These are phyloP conservation scores for Komagataella kurtzmanii DNA, from an alignment of 805 yeast species.

Conservation along the genomic window DNA sequence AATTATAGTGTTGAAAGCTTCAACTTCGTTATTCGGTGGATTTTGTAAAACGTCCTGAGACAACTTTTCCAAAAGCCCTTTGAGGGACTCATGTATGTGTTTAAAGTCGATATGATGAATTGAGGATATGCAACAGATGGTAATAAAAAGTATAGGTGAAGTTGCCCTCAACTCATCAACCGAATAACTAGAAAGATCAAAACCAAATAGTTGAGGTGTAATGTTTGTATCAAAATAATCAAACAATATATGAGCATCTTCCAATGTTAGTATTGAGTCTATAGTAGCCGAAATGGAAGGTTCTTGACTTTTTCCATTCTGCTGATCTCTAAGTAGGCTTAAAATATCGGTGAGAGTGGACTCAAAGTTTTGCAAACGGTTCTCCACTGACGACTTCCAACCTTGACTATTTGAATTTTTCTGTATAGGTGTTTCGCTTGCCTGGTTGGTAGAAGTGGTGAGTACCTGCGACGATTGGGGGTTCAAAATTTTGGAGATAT, in stretches of 20 bases:
- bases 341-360: constrained; percentile 23
- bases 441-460: neutral
- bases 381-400: constrained; percentile 25
- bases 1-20: constrained; percentile 45
- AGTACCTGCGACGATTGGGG: neutral
- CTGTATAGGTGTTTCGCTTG: neutral
- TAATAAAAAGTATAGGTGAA: constrained; percentile 44
- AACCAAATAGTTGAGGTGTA: constrained; percentile 55
- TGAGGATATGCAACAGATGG: constrained; percentile 49
- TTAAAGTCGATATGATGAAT: constrained; percentile 36
- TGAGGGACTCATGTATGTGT: constrained; percentile 12
- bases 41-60: constrained; percentile 17
- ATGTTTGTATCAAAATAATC: constrained; percentile 38
- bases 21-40: constrained; percentile 26
- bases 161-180: constrained; percentile 36
- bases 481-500: neutral
- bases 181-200: constrained; percentile 35
- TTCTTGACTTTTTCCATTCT: neutral
- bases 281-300: constrained; percentile 3
- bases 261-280: constrained; percentile 9
- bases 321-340: constrained; percentile 17
- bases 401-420: neutral
- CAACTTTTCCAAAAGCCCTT: constrained; percentile 14
- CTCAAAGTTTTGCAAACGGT: constrained; percentile 24
- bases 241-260: constrained; percentile 32